Conservation (phyloP, 2,329 filamentous ascomycete species). For the Pseudogymnoascus sp. region DNA sequence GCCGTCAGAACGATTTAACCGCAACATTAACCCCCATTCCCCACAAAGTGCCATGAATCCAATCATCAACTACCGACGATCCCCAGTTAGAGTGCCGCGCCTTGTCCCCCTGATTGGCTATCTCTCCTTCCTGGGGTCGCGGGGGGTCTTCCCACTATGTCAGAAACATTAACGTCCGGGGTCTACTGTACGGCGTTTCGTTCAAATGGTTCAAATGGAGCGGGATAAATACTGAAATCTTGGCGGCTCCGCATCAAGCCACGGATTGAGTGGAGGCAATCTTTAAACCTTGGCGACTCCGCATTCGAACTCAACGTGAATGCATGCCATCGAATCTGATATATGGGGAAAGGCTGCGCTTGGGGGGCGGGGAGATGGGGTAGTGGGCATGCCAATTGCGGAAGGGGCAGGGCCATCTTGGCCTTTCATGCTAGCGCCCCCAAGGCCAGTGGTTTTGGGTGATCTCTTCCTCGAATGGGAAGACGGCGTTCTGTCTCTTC, state of each 20-base stretch:
- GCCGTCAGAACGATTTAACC: not conserved
- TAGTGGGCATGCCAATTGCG: not conserved
- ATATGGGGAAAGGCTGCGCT: not conserved
- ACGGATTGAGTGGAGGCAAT: not conserved
- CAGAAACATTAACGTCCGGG: conserved; percentile 3
- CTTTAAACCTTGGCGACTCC: not conserved
- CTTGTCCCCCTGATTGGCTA: not conserved
- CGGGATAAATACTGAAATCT: conserved; percentile 1
- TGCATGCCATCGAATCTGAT: not conserved
- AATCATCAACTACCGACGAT: conserved; percentile 6
- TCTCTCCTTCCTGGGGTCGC: not conserved
- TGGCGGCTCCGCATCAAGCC: not conserved
- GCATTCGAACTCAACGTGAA: not conserved
- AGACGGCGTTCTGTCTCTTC: not conserved
- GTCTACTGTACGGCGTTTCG: not conserved
- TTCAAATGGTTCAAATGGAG: conserved; percentile 5
- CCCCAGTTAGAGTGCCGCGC: conserved; percentile 1
- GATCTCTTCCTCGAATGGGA: not conserved
- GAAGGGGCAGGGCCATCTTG: not conserved
- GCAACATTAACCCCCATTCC: not conserved
- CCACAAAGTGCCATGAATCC: conserved; percentile 5
- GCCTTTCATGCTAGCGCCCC: not conserved
- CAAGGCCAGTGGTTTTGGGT: not conserved
- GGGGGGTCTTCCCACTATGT: not conserved
- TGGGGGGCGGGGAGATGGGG: not conserved